These are phyloP conservation scores for Amanita pallidorosea DNA, from an alignment of 768 basidiomycete genomes.

Conservation along the genomic window DNA sequence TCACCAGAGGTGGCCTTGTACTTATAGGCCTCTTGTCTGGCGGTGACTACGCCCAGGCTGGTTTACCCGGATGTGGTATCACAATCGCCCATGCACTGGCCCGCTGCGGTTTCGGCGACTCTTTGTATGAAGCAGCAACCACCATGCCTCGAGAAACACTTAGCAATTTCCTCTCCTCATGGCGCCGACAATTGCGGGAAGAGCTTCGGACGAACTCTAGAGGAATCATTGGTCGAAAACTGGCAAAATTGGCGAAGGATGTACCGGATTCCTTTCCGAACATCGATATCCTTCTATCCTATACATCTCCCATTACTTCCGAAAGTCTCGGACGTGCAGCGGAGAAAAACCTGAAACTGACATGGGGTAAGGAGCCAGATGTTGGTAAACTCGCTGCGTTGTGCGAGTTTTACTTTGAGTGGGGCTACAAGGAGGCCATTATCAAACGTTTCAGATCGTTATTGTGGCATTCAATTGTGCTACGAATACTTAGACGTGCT, in stretches of 20 bases:
- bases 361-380: conserved; percentile 52
- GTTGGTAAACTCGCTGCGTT: conserved; percentile 60
- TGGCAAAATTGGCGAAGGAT: conserved; percentile 48
- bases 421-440: conserved; percentile 79
- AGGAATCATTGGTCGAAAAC: conserved; percentile 54
- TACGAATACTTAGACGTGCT: conserved; percentile 60
- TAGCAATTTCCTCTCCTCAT: conserved; percentile 40
- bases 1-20: conserved; percentile 67
- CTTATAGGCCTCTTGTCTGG: conserved; percentile 81
- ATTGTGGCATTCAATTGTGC: conserved; percentile 67
- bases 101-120: conserved; percentile 70
- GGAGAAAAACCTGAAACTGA: conserved; percentile 22
- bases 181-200: conserved; percentile 51
- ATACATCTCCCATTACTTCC: conserved; percentile 69
- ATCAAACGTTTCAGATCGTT: conserved; percentile 77
- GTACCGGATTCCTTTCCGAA: conserved; percentile 63
- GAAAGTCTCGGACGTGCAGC: conserved; percentile 39
- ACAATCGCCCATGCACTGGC: conserved; percentile 72
- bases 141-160: conserved; percentile 35
- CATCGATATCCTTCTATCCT: conserved; percentile 64
- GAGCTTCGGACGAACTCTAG: conserved; percentile 64
- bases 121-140: conserved; percentile 48
- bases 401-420: conserved; percentile 87
- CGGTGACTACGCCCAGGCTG: conserved; percentile 78
- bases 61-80: conserved; percentile 56